Base-by-base conservation (phyloP, 768 basidiomycete genomes). In the Boletus vermiculosoides region DNA sequence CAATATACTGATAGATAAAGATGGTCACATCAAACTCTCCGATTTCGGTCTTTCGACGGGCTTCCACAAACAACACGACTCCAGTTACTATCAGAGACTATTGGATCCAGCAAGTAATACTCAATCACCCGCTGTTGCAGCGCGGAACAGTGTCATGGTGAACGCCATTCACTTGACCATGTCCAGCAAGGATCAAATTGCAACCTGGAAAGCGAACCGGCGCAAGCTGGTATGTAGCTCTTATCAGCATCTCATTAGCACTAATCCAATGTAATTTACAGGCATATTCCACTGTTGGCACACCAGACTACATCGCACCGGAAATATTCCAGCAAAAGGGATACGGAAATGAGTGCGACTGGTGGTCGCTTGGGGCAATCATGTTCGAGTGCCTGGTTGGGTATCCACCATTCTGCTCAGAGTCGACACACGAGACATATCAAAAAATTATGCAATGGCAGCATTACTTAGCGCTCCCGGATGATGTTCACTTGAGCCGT, bases 11-110 rank as follows among this genome's bases (percentile, higher is more conserved):
- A 85, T 82, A 61, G 97, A 99, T 71, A 92, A 94, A 68, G 87
- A 91, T 53, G 97, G 97, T 0, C 97, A 99, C 73, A 81, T 99
- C 77, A 99, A 99, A 71, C 83, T 99, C 37, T 98, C 95, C 57
- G 97, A 99, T 73, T 99, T 99, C 66, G 96, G 97, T 55, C 84
- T 99, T 46, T 97, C 96, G 2, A 98, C 97, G n/a, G 97, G 97
- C 4, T 98, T 98, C 75, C 95, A 98, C 74, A 98, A 97, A 68
- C 91, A 94, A 66, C 95, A 98, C 68, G 95, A 98, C 70, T 93
- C 94, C 23, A 87, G 83, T 54, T 99, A 99, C 73, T 98, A 99
- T 67, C 90, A 95, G 66, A 85, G 86, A 45, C 75, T 98, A 37
- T 76, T 98, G 34, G 94, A 94, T 52, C 80, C 80, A 58, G 82